phyloP scores from a whole-genome alignment of 1,139 yeast genomes.

The Blastobotrys indianensis region DNA sequence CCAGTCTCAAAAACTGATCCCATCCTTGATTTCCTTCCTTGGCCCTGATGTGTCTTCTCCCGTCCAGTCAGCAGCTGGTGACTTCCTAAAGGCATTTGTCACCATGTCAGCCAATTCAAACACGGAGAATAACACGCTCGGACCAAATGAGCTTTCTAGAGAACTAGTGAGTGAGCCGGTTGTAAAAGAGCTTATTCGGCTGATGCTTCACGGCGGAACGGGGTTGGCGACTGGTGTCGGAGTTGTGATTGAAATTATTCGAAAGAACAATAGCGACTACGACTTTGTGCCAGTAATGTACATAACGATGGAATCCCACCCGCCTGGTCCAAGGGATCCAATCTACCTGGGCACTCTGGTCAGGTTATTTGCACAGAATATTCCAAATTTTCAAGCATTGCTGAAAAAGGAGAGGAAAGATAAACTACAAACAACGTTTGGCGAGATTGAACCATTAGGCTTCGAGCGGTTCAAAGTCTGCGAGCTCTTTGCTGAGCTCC shows the following conservation, averaged over 20 bases:
- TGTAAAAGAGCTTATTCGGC: slow-evolving; percentile 57
- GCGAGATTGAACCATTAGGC: slow-evolving; percentile 80
- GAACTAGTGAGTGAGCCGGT: slow-evolving; percentile 76
- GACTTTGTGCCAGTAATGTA: slow-evolving; percentile 85
- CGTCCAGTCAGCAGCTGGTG: slow-evolving; percentile 91
- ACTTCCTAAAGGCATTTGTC: slow-evolving; percentile 85
- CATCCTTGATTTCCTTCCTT: slow-evolving; percentile 52
- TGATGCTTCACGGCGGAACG: slow-evolving; percentile 88
- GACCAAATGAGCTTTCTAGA: slow-evolving; percentile 92
- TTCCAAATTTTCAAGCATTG: slow-evolving; percentile 62
- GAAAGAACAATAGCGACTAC: slow-evolving; percentile 94
- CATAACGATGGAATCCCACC: slow-evolving; percentile 84
- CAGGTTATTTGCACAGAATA: slow-evolving; percentile 67
- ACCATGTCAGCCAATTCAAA: slow-evolving; percentile 94
- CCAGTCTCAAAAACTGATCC: slow-evolving; percentile 58
- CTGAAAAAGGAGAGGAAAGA: slow-evolving; percentile 37
- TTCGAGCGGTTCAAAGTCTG: slow-evolving; percentile 93
- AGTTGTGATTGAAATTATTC: slow-evolving; percentile 85
- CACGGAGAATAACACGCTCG: slow-evolving; percentile 76
- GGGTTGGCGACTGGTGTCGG: slow-evolving; percentile 96
- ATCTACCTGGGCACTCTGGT: slow-evolving; percentile 87
- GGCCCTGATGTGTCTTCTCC: slow-evolving; percentile 55
- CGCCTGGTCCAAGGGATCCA: slow-evolving; percentile 93
- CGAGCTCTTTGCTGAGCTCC: slow-evolving; percentile 86
- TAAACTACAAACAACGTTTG: slow-evolving; percentile 62